Conservation (phyloP, 1,139 yeast genomes). For the Suhomyces ambrosiae region DNA sequence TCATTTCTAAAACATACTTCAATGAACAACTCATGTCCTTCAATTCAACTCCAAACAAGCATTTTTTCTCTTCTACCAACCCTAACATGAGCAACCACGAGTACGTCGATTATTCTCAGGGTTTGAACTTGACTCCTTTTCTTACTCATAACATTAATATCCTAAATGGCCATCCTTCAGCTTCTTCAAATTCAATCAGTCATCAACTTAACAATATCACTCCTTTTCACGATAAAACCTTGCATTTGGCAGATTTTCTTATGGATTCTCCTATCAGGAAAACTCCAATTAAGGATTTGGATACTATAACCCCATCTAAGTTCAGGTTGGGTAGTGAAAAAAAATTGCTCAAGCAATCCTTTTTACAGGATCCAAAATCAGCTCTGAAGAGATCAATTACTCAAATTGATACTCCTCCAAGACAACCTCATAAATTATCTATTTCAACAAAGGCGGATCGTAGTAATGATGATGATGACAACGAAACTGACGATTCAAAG, state of each 20-base stretch:
- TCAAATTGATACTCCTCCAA: conserved; percentile 45
- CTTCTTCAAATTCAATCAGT: conserved; percentile 17
- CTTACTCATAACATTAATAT: conserved; percentile 41
- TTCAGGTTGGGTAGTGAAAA: conserved; percentile 32
- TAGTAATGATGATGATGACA: conserved; percentile 16
- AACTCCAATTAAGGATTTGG: conserved; percentile 38
- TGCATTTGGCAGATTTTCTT: conserved; percentile 47
- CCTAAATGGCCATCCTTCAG: conserved; percentile 18
- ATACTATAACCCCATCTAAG: conserved; percentile 48
- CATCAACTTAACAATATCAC: conserved; percentile 34
- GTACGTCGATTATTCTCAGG: conserved; percentile 37
- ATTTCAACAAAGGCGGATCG: conserved; percentile 22
- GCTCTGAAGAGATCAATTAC: conserved; percentile 40
- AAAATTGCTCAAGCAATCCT: conserved; percentile 21
- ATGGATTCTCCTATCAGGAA: conserved; percentile 45
- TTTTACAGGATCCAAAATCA: conserved; percentile 26
- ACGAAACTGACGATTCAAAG: conserved; percentile 22
- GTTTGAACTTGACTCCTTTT: conserved; percentile 49
- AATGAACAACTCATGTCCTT: conserved; percentile 39
- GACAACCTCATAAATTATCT: conserved; percentile 40
- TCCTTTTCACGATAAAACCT: conserved; percentile 48
- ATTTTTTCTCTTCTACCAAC: conserved; percentile 7
- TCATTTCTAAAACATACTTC: conserved; percentile 41
- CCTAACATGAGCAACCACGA: conserved; percentile 17
- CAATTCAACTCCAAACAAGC: conserved; percentile 40